Conservation (phyloP, 2,329 filamentous ascomycete species). For the Fusarium sp. region DNA sequence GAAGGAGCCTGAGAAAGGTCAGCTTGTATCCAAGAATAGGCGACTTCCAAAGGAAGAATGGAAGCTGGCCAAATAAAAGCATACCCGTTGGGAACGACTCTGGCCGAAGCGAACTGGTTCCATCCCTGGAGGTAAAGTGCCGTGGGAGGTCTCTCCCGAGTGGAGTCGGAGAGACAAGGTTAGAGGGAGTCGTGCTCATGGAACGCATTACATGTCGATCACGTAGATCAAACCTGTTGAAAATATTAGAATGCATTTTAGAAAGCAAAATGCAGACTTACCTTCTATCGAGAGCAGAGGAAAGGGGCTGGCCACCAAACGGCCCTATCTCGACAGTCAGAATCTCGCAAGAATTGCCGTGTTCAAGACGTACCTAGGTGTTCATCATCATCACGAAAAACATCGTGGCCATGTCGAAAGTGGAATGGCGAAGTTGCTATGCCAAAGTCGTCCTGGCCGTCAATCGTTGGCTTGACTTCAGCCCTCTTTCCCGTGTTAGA, state of each 20-base stretch:
- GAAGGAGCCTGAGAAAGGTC: constrained; percentile 39
- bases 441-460: constrained; percentile 18
- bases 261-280: constrained; percentile 7
- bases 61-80: neutral
- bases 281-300: constrained; percentile 43
- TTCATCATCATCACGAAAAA: constrained; percentile 47
- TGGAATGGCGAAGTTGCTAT: constrained; percentile 26
- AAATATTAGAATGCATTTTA: constrained; percentile 10
- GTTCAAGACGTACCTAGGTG: constrained; percentile 38
- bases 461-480: constrained; percentile 30
- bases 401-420: constrained; percentile 42
- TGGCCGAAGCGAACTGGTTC: constrained; percentile 28
- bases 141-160: constrained; percentile 45
- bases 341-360: neutral
- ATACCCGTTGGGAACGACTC: constrained; percentile 32
- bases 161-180: constrained; percentile 52
- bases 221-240: constrained; percentile 48
- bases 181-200: constrained; percentile 53
- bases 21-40: constrained; percentile 5
- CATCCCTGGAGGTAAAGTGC: constrained; percentile 40
- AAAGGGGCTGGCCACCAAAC: constrained; percentile 39
- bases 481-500: constrained; percentile 30
- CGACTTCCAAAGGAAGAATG: neutral
- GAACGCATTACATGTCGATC: constrained; percentile 50
- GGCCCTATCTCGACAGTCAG: constrained; percentile 41